Conservation (phyloP, 768 basidiomycete species). For the Pulveroboletus ravenelii region DNA sequence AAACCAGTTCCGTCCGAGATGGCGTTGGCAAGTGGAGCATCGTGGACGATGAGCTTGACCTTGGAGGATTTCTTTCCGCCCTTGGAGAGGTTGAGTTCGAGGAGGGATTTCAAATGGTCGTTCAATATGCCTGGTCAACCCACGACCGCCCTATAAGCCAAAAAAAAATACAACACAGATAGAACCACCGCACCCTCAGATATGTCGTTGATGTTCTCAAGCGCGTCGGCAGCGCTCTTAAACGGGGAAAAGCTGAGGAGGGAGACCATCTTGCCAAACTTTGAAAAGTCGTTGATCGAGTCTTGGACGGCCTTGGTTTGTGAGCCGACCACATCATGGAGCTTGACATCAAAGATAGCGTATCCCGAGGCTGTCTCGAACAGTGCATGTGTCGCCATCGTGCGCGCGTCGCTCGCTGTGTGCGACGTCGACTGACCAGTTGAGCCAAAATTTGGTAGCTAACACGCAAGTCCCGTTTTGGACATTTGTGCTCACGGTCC, state of each 20-base stretch:
- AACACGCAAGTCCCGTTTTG: not conserved
- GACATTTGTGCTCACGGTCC: constrained; percentile 5
- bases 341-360: constrained; percentile 84
- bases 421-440: not conserved
- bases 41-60: constrained; percentile 76
- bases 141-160: not conserved
- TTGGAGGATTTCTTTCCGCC: constrained; percentile 57
- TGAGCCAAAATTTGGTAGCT: constrained; percentile 19
- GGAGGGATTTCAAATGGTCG: constrained; percentile 74
- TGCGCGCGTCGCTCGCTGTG: constrained; percentile 28
- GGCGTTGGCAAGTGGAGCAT: constrained; percentile 65
- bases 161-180: not conserved
- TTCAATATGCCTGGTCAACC: constrained; percentile 66
- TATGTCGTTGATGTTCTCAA: constrained; percentile 94
- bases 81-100: constrained; percentile 85
- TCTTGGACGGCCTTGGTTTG: constrained; percentile 76
- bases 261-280: constrained; percentile 90
- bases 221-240: constrained; percentile 86
- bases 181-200: constrained; percentile 67
- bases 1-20: constrained; percentile 72
- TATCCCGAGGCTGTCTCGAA: constrained; percentile 95
- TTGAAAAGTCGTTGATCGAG: constrained; percentile 79
- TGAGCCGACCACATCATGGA: constrained; percentile 82
- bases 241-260: constrained; percentile 90
- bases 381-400: constrained; percentile 78